phyloP scores from a whole-genome alignment of 2,329 filamentous ascomycete species.

The Aspergillus sp. region DNA sequence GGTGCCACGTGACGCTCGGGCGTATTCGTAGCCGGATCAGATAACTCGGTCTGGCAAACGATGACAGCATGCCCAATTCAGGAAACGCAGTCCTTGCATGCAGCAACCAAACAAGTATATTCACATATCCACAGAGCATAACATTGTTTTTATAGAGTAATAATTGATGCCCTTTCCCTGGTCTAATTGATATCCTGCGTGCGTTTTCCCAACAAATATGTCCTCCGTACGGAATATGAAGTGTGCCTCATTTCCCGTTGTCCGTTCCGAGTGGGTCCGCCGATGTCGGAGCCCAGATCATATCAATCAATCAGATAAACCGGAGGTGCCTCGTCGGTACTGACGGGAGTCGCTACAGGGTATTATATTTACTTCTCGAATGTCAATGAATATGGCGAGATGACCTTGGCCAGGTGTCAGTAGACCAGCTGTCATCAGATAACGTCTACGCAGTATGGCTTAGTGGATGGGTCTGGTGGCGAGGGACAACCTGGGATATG shows the following conservation, averaged over 20 bases:
- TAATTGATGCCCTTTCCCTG: too few relatives aligned
- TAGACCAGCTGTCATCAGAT: too few relatives aligned
- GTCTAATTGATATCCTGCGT: too few relatives aligned
- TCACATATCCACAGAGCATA: not conserved
- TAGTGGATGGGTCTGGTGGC: too few relatives aligned
- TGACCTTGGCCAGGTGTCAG: not conserved
- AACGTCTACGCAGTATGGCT: too few relatives aligned
- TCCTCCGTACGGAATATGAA: too few relatives aligned
- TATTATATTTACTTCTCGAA: not conserved
- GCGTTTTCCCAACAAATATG: too few relatives aligned
- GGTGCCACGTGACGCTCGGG: constrained; percentile 3
- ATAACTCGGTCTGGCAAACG: constrained; percentile 8
- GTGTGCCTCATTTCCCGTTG: not conserved
- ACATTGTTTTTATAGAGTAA: not conserved
- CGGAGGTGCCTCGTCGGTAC: too few relatives aligned
- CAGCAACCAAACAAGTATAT: not conserved
- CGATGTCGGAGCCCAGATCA: constrained; percentile 8
- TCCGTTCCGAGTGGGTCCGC: constrained; percentile 2
- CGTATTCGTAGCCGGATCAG: constrained; percentile 11
- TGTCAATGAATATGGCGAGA: not conserved
- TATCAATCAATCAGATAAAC: constrained; percentile 8
- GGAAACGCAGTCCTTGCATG: not conserved
- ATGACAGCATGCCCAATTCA: not conserved
- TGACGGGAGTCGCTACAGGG: too few relatives aligned
- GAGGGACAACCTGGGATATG: too few relatives aligned